phyloP scores from a whole-genome alignment of 768 basidiomycete species.

The Tephrocybe sp. region DNA sequence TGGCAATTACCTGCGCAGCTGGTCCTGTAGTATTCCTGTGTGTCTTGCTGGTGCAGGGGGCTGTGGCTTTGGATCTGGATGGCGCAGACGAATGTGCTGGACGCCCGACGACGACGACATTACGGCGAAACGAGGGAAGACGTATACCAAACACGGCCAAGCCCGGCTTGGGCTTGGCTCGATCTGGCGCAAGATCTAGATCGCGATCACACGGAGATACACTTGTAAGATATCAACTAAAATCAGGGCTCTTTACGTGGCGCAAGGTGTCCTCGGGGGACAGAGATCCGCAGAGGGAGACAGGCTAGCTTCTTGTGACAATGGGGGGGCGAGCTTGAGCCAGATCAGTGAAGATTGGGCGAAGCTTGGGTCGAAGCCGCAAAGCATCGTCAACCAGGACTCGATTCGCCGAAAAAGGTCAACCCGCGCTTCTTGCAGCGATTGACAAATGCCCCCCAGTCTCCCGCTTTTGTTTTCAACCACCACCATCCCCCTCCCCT shows the following conservation, averaged over 20 bases:
- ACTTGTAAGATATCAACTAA: neutral
- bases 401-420: conserved; percentile 29
- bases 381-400: conserved; percentile 19
- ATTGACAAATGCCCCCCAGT: conserved; percentile 43
- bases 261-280: conserved; percentile 1
- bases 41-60: conserved; percentile 44
- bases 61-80: conserved; percentile 31
- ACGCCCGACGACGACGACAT: conserved; percentile 34
- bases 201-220: conserved; percentile 5
- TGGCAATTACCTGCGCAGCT: conserved; percentile 61
- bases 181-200: conserved; percentile 17
- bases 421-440: conserved; percentile 43
- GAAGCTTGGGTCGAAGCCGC: conserved; percentile 13
- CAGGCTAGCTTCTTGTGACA: conserved; percentile 11
- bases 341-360: conserved; percentile 16
- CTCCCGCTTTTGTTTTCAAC: conserved; percentile 38
- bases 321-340: conserved; percentile 8
- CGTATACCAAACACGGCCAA: conserved; percentile 13
- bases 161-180: conserved; percentile 2
- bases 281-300: conserved; percentile 14
- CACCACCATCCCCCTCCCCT: conserved; percentile 30
- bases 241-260: conserved; percentile 15
- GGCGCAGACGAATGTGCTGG: conserved; percentile 54
- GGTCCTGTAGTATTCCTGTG: conserved; percentile 76
- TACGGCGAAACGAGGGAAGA: conserved; percentile 13